Base-by-base conservation (phyloP, 2,329 filamentous ascomycete species). In the Colletotrichum sp. region DNA sequence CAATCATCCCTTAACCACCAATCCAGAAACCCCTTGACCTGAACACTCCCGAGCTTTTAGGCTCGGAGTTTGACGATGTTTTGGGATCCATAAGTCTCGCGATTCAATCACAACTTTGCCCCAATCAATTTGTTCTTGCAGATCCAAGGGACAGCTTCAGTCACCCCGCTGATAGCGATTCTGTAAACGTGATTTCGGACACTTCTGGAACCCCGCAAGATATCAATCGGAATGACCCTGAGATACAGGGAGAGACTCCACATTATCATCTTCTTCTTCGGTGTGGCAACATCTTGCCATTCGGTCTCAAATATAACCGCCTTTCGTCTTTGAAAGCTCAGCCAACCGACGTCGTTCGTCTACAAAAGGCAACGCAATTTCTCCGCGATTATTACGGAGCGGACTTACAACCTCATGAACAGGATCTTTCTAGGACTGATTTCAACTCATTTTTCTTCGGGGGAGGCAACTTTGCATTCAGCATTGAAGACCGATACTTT, bases 201-300 rank as follows among this genome's bases (percentile, higher is more conserved):
- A n/a, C 5, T 0, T 0, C 9, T n/a, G 18, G 0, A 12, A 6
- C 3, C 9, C 9, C 18, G 0, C 39, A n/a, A 44, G 18, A 6
- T 0, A 0, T 9, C 9, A 12, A 4, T 12, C 39, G 1, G 9
- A n/a, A 10, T 2, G 39, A 21, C 2, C 18, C 1, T n/a, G 39
- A 12, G 18, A 3, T 18, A 5, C 18, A n/a, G 9, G 2, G 8
- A 9, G 39, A 44, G 1, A 16, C 1, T 39, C 8, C 5, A 5
- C 36, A 18, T 39, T 18, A 7, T 36, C 15, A 28, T 30, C 28
- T 30, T 9, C 28, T 9, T 30, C 28, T 30, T 30, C 28, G 28
- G 28, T 9, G 9, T 9, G 8, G 3, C 15, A 3, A 16, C 3
- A 16, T 8, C 6, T 8, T 8, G 8, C 16, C 36, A 16, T 44